Percentiles rank a stretch among this genome's conserved stretches.
phyloP scores from a whole-genome alignment of 129 eudicot species.

The Silybum marianum region DNA sequence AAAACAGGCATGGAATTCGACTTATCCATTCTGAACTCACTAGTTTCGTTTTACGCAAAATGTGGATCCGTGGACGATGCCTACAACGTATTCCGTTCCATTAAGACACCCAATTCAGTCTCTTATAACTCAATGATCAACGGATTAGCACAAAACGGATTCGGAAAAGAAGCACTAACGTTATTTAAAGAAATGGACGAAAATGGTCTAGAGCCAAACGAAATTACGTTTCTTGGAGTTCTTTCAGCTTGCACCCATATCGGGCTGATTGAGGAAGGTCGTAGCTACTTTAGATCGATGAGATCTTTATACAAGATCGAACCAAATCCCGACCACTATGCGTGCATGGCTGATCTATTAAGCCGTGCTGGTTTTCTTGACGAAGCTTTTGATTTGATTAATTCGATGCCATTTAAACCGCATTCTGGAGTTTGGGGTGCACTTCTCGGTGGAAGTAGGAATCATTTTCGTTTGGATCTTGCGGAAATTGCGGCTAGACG shows the following conservation, averaged over 20 bases:
- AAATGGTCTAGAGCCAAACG: slow-evolving; percentile 42
- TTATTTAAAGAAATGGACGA: slow-evolving; percentile 46
- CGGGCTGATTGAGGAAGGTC: slow-evolving; percentile 71
- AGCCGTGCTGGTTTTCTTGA: slow-evolving; percentile 77
- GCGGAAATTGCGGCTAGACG: slow-evolving; percentile 66
- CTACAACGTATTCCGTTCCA: slow-evolving; percentile 42
- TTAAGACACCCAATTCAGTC: slow-evolving; percentile 51
- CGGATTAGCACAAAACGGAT: slow-evolving; percentile 79
- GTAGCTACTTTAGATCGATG: slow-evolving; percentile 57
- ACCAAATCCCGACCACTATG: slow-evolving; percentile 71
- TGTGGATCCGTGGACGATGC: slow-evolving; percentile 70
- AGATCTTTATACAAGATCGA: slow-evolving; percentile 45
- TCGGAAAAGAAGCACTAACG: slow-evolving; percentile 53
- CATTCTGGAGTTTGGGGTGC: slow-evolving; percentile 91
- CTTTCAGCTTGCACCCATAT: slow-evolving; percentile 74
- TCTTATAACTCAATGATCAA: slow-evolving; percentile 74
- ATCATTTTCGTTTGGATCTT: slow-evolving; percentile 53
- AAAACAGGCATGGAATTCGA: slow-evolving; percentile 55
- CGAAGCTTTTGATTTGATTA: slow-evolving; percentile 57
- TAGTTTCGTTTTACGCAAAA: slow-evolving; percentile 68
- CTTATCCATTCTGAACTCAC: slow-evolving; percentile 66
- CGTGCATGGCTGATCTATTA: slow-evolving; percentile 88
- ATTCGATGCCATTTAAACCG: slow-evolving; percentile 61
- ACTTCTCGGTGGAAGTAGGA: slow-evolving; percentile 77
- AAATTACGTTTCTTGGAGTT: slow-evolving; percentile 68